Evolutionary conservation across 805 yeast genomes (phyloP).

Genomic region (Candida caryicola): DNA sequence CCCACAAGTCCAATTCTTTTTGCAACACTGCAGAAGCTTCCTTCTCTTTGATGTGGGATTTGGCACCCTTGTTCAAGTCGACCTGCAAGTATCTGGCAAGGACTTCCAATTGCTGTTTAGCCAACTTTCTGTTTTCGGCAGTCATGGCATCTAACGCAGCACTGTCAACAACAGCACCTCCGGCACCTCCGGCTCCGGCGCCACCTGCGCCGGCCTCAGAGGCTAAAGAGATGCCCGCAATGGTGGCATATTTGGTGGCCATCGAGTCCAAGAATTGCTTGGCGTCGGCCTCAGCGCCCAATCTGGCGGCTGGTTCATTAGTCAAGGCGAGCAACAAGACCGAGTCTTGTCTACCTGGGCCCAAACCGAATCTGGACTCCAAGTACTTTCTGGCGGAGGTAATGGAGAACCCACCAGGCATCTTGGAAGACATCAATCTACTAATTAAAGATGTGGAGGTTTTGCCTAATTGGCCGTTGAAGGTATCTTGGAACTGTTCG

Average conservation of each 20-base stretch:
- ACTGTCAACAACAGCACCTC: conserved; percentile 87
- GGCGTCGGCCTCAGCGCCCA: conserved; percentile 85
- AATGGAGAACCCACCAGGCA: conserved; percentile 99
- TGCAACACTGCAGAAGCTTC: conserved; percentile 82
- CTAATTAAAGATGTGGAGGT: conserved; percentile 86
- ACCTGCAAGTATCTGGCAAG: conserved; percentile 92
- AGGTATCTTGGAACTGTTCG: conserved; percentile 89
- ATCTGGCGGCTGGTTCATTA: conserved; percentile 86
- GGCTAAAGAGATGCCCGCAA: conserved; percentile 73
- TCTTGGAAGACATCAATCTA: conserved; percentile 90
- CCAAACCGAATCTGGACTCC: conserved; percentile 90
- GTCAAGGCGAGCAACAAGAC: conserved; percentile 80
- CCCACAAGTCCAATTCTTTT: conserved; percentile 87
- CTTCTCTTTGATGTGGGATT: conserved; percentile 75
- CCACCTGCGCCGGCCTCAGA: conserved; percentile 61
- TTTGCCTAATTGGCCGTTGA: conserved; percentile 87
- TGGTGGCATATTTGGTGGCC: conserved; percentile 82
- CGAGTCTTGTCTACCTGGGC: conserved; percentile 91
- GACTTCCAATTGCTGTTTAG: conserved; percentile 81
- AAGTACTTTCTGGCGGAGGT: conserved; percentile 90
- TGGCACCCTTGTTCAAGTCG: conserved; percentile 89
- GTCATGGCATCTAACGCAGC: conserved; percentile 88
- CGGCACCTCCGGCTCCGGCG: conserved; percentile 57
- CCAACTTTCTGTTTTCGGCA: conserved; percentile 66
- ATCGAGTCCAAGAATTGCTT: conserved; percentile 79